Percentiles rank a stretch among this genome's conserved stretches.
phyloP scores from a whole-genome alignment of 352 stramenopile species.

The Labyrinthula sp. region DNA sequence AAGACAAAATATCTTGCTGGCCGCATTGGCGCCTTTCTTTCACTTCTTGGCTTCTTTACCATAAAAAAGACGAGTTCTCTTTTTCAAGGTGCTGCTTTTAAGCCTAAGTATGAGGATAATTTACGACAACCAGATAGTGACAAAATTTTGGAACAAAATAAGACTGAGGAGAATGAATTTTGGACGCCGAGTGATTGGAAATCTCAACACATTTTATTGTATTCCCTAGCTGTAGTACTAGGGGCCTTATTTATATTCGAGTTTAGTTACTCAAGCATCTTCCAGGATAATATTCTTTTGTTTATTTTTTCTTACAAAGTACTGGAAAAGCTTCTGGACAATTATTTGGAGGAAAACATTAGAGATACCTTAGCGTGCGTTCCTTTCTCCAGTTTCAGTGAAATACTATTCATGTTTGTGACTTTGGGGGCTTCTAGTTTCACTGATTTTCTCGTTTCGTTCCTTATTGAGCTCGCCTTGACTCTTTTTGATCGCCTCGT shows the following conservation, averaged over 20 bases:
- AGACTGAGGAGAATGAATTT: conserved; percentile 30
- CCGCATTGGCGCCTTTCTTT: conserved; percentile 52
- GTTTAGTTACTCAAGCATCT: conserved; percentile 77
- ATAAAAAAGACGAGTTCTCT: conserved; percentile 44
- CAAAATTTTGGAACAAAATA: neutral
- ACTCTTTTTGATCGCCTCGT: conserved; percentile 78
- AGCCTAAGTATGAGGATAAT: no score
- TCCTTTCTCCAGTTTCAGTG: conserved; percentile 64
- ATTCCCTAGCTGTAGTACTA: conserved; percentile 52
- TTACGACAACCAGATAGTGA: no score
- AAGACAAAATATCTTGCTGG: conserved; percentile 58
- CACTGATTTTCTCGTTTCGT: conserved; percentile 74
- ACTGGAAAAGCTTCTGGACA: conserved; percentile 51
- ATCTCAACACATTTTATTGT: conserved; percentile 61
- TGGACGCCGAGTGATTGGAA: conserved; percentile 65
- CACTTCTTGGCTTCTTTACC: conserved; percentile 55
- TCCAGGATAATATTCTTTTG: conserved; percentile 65
- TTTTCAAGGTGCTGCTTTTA: no score
- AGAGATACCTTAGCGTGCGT: conserved; percentile 66
- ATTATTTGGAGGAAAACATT: conserved; percentile 54
- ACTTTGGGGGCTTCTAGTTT: conserved; percentile 82
- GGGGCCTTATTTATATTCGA: conserved; percentile 75
- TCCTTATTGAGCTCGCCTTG: conserved; percentile 70
- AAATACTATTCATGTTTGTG: conserved; percentile 67
- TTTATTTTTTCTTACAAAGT: conserved; percentile 71